phyloP scores from a whole-genome alignment of 2,329 filamentous ascomycete species.

The Fusarium decemcellulare region DNA sequence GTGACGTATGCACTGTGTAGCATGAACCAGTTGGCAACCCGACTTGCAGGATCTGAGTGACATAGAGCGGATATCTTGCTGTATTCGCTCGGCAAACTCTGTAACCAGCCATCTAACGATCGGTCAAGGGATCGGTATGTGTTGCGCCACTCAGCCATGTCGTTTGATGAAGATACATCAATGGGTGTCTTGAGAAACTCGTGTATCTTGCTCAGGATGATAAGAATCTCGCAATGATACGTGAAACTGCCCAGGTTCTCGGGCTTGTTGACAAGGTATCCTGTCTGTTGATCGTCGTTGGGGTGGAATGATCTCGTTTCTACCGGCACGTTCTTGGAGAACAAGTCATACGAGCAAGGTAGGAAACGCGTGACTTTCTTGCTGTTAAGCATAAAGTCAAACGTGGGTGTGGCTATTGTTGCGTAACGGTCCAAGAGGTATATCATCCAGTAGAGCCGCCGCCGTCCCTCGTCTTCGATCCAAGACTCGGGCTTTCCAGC shows the following conservation, averaged over 20 bases:
- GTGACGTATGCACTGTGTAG: conserved; percentile 62
- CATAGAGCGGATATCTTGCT: conserved; percentile 61
- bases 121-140: conserved; percentile 57
- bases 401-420: conserved; percentile 57
- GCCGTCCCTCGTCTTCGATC: conserved; percentile 61
- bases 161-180: conserved; percentile 55
- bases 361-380: conserved; percentile 56
- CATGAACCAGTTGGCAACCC: conserved; percentile 64
- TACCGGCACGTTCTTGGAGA: conserved; percentile 60
- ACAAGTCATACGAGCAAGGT: conserved; percentile 61
- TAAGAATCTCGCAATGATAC: conserved; percentile 61
- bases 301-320: conserved; percentile 54
- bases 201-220: conserved; percentile 59
- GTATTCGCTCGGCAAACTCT: conserved; percentile 60
- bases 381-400: conserved; percentile 60
- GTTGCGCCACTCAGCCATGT: conserved; percentile 58
- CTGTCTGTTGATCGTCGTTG: conserved; percentile 44
- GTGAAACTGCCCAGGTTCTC: conserved; percentile 62
- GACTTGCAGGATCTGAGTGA: conserved; percentile 60
- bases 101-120: conserved; percentile 58
- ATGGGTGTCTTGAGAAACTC: conserved; percentile 58
- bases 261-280: conserved; percentile 53
- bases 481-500: conserved; percentile 57
- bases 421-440: conserved; percentile 61
- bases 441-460: conserved; percentile 61